Evolutionary conservation across 148 eudicot genomes (phyloP).

Genomic region (Drosera capensis): DNA sequence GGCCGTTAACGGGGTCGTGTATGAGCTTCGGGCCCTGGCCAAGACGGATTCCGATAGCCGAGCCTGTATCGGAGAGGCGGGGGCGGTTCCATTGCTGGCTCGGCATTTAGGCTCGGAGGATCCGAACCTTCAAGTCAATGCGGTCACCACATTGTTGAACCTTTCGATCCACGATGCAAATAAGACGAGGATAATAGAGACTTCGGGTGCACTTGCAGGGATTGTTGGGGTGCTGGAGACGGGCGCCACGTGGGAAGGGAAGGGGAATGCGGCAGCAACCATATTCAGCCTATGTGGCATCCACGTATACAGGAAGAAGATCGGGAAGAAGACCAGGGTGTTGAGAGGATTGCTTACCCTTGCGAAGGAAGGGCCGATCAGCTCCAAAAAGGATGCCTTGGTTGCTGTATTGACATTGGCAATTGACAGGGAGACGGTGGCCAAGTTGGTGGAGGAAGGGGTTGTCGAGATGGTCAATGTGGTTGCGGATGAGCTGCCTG

Average conservation of each 20-base stretch:
- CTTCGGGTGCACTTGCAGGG: constrained; percentile 56
- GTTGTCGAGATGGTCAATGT: constrained; percentile 36
- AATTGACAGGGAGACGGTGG: constrained; percentile 63
- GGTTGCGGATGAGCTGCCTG: constrained; percentile 37
- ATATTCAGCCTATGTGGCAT: constrained; percentile 57
- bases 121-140: constrained; percentile 55
- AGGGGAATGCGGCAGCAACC: constrained; percentile 87
- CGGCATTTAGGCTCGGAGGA: constrained; percentile 32
- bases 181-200: constrained; percentile 63
- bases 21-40: constrained; percentile 75
- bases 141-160: constrained; percentile 70
- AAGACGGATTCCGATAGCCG: constrained; percentile 73
- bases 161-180: constrained; percentile 68
- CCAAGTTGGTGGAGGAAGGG: constrained; percentile 50
- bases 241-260: constrained; percentile 87
- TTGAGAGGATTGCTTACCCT: constrained; percentile 58
- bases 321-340: constrained; percentile 62
- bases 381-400: constrained; percentile 53
- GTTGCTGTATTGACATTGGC: constrained; percentile 68
- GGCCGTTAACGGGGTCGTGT: constrained; percentile 31
- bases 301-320: constrained; percentile 33
- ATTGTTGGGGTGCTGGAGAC: constrained; percentile 54
- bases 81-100: constrained; percentile 43
- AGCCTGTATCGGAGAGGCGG: constrained; percentile 62
- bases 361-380: constrained; percentile 43